These are phyloP conservation scores for Diutina neorugosa DNA, from an alignment of 1,139 yeast genomes.

Conservation along the genomic window DNA sequence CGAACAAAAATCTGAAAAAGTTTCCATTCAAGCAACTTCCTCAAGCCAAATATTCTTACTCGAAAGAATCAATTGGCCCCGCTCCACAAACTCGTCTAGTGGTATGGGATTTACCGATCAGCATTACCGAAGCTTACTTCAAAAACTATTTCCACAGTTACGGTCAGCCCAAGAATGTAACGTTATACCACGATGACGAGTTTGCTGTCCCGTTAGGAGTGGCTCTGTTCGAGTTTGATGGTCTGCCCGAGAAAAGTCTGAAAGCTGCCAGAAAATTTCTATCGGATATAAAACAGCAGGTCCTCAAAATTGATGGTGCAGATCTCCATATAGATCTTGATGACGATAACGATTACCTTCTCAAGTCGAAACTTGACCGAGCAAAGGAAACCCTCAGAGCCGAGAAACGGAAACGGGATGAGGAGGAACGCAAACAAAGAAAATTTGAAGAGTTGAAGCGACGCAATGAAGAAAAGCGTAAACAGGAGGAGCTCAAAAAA, in stretches of 20 bases:
- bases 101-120: constrained; percentile 49
- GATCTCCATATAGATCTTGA: constrained; percentile 25
- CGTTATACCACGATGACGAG: constrained; percentile 55
- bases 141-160: constrained; percentile 44
- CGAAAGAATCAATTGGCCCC: constrained; percentile 64
- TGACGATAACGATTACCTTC: constrained; percentile 21
- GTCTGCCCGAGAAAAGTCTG: constrained; percentile 44
- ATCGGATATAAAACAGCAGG: constrained; percentile 15
- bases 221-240: constrained; percentile 53
- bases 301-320: constrained; percentile 29
- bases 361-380: constrained; percentile 18
- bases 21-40: constrained; percentile 37
- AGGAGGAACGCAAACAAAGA: constrained; percentile 7
- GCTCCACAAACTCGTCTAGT: constrained; percentile 64
- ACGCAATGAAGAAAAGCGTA: neutral
- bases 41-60: constrained; percentile 45
- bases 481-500: constrained; percentile 3
- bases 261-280: constrained; percentile 25
- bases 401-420: constrained; percentile 13
- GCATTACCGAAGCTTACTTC: constrained; percentile 32
- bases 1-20: constrained; percentile 30
- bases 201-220: constrained; percentile 77
- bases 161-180: constrained; percentile 48
- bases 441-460: constrained; percentile 4
- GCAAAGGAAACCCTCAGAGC: constrained; percentile 21